Base-by-base conservation (phyloP, 1,284 basidiomycete species). In the Marasmius sp. region DNA sequence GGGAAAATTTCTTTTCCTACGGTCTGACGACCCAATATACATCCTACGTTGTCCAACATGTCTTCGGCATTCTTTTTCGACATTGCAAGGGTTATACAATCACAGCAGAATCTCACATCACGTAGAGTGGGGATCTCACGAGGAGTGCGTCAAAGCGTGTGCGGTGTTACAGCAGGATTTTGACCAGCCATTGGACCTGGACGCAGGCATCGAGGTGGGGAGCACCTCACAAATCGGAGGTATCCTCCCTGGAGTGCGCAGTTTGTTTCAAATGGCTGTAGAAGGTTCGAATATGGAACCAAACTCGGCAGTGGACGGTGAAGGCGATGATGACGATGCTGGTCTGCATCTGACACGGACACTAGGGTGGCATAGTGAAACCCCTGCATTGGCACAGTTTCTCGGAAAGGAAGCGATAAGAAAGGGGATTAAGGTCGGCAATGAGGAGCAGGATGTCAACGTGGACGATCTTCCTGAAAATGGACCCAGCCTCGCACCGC, bases 51-150 rank as follows among this genome's bases (percentile, higher is more conserved):
- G 90, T 67, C 83, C 86, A 0, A 79, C 77, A 62, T 92, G 90
- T 66, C 67, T 73, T 18, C 83, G 87, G 49, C 84, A 81, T 1
- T 78, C 87, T 14, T 92, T 92, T 68, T 86, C 84, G 12, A 86
- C 83, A n/a, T 78, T 92, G 1, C 91, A 92, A 71, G 91, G 90
- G 2, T 79, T 92, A 22, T 77, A 91, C 33, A 92, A 92, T 65
- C 90, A 92, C 68, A 88, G 85, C 60, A 85, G 91, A 11, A 76
- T 91, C 36, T 79, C 83, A 2, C 90, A 92, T 69, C 74, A 77
- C 18, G 76, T 85, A 53, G 88, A 89, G 66, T 92, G 85, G 80
- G 87, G 85, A 9, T 88, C 85, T 34, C 90, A 92, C 66, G 90
- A 92, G 58, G 86, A 88, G 59, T 91, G 89, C 66, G 84, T 92